These are phyloP conservation scores for Pisolithus albus DNA, from an alignment of 768 basidiomycete genomes.

Conservation along the genomic window DNA sequence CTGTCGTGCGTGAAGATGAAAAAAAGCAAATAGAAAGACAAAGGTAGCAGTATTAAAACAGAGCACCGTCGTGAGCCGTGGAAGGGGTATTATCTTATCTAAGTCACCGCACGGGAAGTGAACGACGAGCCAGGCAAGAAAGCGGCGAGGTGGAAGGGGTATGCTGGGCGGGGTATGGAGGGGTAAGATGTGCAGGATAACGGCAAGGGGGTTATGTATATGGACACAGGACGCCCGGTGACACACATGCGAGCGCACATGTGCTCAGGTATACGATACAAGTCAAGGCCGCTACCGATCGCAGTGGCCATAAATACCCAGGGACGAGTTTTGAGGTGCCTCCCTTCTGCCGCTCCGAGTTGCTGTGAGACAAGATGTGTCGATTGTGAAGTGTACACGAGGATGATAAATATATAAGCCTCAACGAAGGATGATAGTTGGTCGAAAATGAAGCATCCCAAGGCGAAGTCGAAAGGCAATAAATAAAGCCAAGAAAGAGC, in stretches of 20 bases:
- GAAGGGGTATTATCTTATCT: background rate
- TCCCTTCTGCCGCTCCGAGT: constrained; percentile 14
- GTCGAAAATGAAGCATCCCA: constrained; percentile 4
- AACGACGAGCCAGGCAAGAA: background rate
- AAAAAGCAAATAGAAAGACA: background rate
- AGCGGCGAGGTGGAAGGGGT: background rate
- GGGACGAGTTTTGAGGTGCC: constrained; percentile 14
- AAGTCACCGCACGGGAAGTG: background rate
- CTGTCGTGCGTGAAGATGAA: background rate
- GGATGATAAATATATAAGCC: constrained; percentile 28
- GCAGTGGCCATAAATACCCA: constrained; percentile 8
- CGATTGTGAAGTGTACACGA: constrained; percentile 5
- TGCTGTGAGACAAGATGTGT: constrained; percentile 14
- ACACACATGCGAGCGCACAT: background rate
- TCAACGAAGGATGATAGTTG: constrained; percentile 11
- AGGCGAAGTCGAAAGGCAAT: constrained; percentile 21
- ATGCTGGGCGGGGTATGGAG: constrained; percentile 1
- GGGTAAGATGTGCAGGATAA: background rate
- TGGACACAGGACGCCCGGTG: constrained; percentile 11
- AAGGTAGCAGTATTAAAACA: background rate
- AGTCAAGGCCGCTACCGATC: constrained; percentile 19
- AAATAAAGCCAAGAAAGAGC: constrained; percentile 22
- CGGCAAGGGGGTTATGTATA: constrained; percentile 13
- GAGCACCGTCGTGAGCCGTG: background rate
- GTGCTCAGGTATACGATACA: constrained; percentile 24